phyloP scores from a whole-genome alignment of 495 filamentous ascomycete species.

The Saxispiralis lemnorum region DNA sequence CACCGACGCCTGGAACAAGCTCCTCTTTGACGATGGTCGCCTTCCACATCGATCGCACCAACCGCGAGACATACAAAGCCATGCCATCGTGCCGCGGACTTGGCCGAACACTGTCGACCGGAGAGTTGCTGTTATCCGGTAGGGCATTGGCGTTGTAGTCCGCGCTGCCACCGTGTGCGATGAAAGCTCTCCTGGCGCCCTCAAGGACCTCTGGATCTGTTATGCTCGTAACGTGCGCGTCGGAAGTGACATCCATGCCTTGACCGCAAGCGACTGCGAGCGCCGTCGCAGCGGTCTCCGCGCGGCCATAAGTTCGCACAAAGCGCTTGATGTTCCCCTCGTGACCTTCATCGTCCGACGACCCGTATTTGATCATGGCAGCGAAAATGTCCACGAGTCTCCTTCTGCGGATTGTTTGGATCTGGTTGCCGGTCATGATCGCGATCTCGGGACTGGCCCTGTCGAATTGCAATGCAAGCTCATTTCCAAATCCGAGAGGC shows the following conservation, averaged over 20 bases:
- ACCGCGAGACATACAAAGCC: constrained; percentile 65
- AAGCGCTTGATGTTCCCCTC: constrained; percentile 69
- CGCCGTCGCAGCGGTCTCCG: constrained; percentile 74
- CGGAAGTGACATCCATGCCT: constrained; percentile 56
- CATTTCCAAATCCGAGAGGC: constrained; percentile 80
- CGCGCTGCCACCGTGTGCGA: constrained; percentile 75
- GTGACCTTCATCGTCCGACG: constrained; percentile 52
- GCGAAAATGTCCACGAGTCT: constrained; percentile 89
- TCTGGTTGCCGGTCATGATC: constrained; percentile 73
- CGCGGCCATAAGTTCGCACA: constrained; percentile 62
- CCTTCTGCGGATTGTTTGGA: constrained; percentile 66
- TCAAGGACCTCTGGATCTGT: constrained; percentile 72
- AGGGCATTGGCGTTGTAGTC: constrained; percentile 53
- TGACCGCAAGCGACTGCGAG: constrained; percentile 94
- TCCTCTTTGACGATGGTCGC: constrained; percentile 38
- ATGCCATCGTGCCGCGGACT: constrained; percentile 81
- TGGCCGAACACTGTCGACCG: constrained; percentile 63
- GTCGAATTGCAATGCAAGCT: constrained; percentile 86
- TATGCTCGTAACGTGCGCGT: constrained; percentile 47
- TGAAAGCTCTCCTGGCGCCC: constrained; percentile 66
- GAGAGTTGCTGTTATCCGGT: constrained; percentile 39
- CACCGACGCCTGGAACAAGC: constrained; percentile 39
- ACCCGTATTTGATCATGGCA: constrained; percentile 49
- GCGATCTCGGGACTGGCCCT: constrained; percentile 63
- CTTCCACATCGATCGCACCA: constrained; percentile 77